Conservation (phyloP, 345 rosid genomes). For the Citrus cavaleriei region DNA sequence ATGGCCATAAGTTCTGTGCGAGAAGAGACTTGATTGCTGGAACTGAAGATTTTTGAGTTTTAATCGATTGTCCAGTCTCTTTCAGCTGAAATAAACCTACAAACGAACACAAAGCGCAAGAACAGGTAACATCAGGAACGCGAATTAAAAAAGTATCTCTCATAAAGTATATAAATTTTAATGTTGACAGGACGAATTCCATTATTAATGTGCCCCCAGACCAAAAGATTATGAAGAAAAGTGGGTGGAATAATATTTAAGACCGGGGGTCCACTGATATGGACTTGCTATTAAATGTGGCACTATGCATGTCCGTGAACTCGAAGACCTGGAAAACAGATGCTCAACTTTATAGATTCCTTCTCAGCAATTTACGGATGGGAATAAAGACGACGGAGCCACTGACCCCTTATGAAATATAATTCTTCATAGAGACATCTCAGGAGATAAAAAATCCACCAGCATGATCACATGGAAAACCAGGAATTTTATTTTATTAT, state of each 20-base stretch:
- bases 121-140: not conserved
- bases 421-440: constrained; percentile 9
- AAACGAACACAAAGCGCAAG: not conserved
- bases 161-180: too few relatives aligned
- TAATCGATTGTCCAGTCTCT: constrained; percentile 22
- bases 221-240: not conserved
- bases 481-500: not conserved
- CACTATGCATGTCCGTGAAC: not conserved
- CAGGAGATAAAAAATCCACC: not conserved
- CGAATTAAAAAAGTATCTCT: not conserved
- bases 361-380: not conserved
- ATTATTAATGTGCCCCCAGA: not conserved
- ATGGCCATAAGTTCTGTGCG: constrained; percentile 36
- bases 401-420: constrained; percentile 7
- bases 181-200: not conserved
- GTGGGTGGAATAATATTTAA: not conserved
- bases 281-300: constrained; percentile 19
- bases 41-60: constrained; percentile 16
- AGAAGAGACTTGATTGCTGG: constrained; percentile 24
- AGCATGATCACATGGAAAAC: not conserved
- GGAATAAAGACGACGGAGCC: constrained; percentile 18
- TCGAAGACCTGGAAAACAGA: constrained; percentile 9
- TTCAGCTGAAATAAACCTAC: constrained; percentile 61
- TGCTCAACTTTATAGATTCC: constrained; percentile 1
- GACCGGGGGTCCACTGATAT: constrained; percentile 7